Conservation (phyloP, 179 eudicot species). For the Spinacia oleracea region DNA sequence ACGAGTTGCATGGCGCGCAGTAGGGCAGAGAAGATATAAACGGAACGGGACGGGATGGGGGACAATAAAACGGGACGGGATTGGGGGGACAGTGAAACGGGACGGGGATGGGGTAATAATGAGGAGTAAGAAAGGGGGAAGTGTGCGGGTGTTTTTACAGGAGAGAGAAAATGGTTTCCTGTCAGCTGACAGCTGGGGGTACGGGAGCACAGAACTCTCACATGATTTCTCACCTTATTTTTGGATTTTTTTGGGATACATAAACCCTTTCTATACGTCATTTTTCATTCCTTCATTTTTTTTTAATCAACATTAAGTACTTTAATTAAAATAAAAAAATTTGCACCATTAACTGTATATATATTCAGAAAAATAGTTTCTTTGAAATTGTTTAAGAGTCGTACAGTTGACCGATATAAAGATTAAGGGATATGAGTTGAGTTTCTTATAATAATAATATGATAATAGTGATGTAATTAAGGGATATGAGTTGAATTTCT, state of each 20-base stretch:
- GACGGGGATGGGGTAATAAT: background rate
- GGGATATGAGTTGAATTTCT: too few species aligned
- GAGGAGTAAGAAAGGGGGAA: background rate
- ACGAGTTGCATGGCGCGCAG: background rate
- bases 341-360: too few species aligned
- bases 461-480: too few species aligned
- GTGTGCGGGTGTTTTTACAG: too few species aligned
- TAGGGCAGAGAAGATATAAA: background rate
- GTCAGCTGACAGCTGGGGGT: slow-evolving; percentile 32
- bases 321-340: too few species aligned
- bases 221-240: slow-evolving; percentile 21
- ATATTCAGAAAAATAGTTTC: too few species aligned
- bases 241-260: background rate
- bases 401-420: too few species aligned
- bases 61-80: background rate
- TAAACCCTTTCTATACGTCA: background rate
- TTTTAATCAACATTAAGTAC: too few species aligned
- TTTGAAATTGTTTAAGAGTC: too few species aligned
- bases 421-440: too few species aligned
- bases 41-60: background rate
- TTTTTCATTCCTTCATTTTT: too few species aligned
- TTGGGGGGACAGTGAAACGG: background rate
- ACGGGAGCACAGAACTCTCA: slow-evolving; percentile 27
- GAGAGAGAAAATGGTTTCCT: slow-evolving; percentile 29
- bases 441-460: too few species aligned